phyloP scores from a whole-genome alignment of 208 protist species.

The Trypanosoma theileri region DNA sequence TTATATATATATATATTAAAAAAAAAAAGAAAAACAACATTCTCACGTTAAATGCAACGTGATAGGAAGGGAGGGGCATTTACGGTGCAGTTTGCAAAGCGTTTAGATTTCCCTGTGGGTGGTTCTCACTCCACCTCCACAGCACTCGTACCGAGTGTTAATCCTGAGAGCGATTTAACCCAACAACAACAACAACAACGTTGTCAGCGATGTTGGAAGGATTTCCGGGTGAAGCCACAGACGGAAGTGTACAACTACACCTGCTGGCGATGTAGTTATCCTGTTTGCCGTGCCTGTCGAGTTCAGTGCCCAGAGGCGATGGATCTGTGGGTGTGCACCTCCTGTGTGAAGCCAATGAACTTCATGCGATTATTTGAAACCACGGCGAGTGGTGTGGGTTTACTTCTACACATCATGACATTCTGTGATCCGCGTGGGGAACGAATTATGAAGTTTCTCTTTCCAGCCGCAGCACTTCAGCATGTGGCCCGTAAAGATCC shows the following conservation, averaged over 20 bases:
- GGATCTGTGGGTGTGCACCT: conserved; percentile 56
- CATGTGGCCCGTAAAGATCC: neutral
- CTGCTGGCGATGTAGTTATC: conserved; percentile 66
- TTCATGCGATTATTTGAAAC: conserved; percentile 69
- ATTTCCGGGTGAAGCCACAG: conserved; percentile 29
- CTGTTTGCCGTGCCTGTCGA: conserved; percentile 56
- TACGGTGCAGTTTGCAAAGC: no score
- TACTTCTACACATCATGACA: conserved; percentile 59
- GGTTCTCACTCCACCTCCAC: no score
- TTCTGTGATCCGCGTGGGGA: conserved; percentile 68
- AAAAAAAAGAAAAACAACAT: no score
- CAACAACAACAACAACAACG: conserved; percentile 8
- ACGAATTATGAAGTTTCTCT: conserved; percentile 68
- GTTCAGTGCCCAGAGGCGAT: neutral
- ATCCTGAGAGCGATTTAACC: no score
- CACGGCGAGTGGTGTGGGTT: conserved; percentile 44
- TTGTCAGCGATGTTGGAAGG: conserved; percentile 62
- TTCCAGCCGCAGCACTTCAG: conserved; percentile 41
- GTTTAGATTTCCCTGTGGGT: no score
- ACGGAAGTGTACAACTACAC: conserved; percentile 13
- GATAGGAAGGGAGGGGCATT: no score
- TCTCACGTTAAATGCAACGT: no score
- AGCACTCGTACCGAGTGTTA: no score
- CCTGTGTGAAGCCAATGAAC: conserved; percentile 42
- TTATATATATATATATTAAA: no score